A percentile compares a stretch with the other conserved stretches of the same genome.
These are phyloP conservation scores for Phaeodactylum tricornutum DNA, from an alignment of 108 stramenopile species.

Conservation along the genomic window DNA sequence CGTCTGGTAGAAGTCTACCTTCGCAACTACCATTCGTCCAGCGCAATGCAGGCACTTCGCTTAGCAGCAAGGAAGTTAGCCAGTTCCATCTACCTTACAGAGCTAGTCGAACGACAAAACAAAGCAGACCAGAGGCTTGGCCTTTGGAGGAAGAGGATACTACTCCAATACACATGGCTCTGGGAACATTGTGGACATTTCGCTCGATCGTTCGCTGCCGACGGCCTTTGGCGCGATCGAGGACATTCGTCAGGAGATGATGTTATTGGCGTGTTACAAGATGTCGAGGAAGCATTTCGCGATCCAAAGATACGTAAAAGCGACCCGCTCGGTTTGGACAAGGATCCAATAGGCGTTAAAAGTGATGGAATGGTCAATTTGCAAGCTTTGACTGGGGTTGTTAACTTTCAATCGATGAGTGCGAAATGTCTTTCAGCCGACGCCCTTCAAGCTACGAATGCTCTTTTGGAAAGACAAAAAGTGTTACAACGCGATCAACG, in stretches of 20 bases:
- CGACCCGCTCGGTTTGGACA: neutral
- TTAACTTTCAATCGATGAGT: too few species aligned
- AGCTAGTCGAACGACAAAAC: slow-evolving; percentile 7
- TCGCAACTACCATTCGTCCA: slow-evolving; percentile 65
- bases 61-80: slow-evolving; percentile 45
- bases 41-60: slow-evolving; percentile 65
- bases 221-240: slow-evolving; percentile 65
- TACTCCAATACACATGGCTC: slow-evolving; percentile 63
- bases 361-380: slow-evolving; percentile 4
- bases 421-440: too few species aligned
- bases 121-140: slow-evolving; percentile 5
- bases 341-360: slow-evolving; percentile 1
- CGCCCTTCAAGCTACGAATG: slow-evolving; percentile 2
- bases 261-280: slow-evolving; percentile 38
- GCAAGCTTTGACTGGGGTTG: slow-evolving; percentile 8
- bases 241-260: slow-evolving; percentile 71
- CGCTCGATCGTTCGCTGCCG: slow-evolving; percentile 76
- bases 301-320: neutral
- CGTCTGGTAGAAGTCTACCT: slow-evolving; percentile 68
- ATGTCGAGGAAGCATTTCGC: slow-evolving; percentile 35
- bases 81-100: slow-evolving; percentile 38
- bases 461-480: slow-evolving; percentile 34
- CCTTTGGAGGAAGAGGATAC: slow-evolving; percentile 28
- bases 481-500: slow-evolving; percentile 53
- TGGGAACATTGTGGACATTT: slow-evolving; percentile 86